phyloP scores from a whole-genome alignment of 306 rosid genomes.

The Abrus pulchellus region DNA sequence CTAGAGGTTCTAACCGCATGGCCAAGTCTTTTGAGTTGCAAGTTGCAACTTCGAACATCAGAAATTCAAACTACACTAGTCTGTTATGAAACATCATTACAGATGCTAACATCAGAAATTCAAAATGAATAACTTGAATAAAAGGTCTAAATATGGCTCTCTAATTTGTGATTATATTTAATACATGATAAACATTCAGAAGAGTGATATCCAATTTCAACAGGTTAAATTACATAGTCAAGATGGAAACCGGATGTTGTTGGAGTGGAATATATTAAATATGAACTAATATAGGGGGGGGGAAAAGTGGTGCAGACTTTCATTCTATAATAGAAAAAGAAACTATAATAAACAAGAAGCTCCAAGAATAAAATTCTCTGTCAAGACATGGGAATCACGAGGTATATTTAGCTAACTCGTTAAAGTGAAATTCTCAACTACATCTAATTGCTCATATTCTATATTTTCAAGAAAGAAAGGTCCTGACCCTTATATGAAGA shows the following conservation, averaged over 20 bases:
- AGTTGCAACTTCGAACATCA: not conserved
- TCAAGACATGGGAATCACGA: not conserved
- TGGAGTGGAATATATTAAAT: not conserved
- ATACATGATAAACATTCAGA: not conserved
- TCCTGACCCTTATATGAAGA: slow-evolving; percentile 77
- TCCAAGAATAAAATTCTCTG: slow-evolving; percentile 3
- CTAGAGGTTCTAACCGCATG: not conserved
- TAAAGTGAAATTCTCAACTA: not conserved
- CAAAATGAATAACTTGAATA: not conserved
- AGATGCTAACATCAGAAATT: slow-evolving; percentile 5
- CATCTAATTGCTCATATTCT: not conserved
- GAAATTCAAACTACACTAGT: slow-evolving; percentile 6
- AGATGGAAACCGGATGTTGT: not conserved
- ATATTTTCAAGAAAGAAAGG: slow-evolving; percentile 14
- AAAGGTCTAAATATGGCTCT: slow-evolving; percentile 19
- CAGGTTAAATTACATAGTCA: not conserved
- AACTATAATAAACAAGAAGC: slow-evolving; percentile 9
- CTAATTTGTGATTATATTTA: not conserved
- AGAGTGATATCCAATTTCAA: not conserved
- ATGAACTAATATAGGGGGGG: not conserved
- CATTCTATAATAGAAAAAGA: not conserved
- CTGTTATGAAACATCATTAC: not conserved
- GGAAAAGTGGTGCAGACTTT: not conserved
- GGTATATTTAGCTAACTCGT: not conserved
- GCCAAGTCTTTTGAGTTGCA: not conserved